Percentiles rank a stretch among this genome's conserved stretches.
Conservation (phyloP, 208 protist genomes). For the Crithidia sp. region DNA sequence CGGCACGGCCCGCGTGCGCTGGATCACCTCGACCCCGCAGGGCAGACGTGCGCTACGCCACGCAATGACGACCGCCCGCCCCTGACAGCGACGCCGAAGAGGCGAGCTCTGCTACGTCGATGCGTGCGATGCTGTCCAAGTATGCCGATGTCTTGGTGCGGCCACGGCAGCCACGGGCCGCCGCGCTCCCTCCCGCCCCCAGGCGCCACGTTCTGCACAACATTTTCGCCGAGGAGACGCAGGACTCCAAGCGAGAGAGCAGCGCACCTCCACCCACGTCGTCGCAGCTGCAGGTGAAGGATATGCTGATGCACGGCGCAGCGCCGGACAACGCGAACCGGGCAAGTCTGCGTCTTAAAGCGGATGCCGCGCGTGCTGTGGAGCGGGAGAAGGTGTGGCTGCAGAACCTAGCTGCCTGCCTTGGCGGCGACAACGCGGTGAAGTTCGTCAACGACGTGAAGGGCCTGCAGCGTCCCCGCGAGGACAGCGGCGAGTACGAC, state of each 20-base stretch:
- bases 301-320: not conserved
- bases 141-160: constrained; percentile 23
- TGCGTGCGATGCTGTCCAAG: constrained; percentile 28
- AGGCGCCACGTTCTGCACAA: not conserved
- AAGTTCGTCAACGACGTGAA: constrained; percentile 33
- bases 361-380: constrained; percentile 14
- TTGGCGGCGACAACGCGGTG: constrained; percentile 25
- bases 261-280: no score
- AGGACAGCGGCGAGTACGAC: constrained; percentile 13
- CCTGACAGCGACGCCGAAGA: not conserved
- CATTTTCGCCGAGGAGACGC: constrained; percentile 1
- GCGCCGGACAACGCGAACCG: constrained; percentile 8
- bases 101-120: not conserved
- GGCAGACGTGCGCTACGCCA: constrained; percentile 29
- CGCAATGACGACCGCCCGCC: not conserved
- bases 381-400: constrained; percentile 26
- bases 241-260: no score
- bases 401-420: constrained; percentile 12
- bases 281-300: not conserved
- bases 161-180: constrained; percentile 9
- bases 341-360: constrained; percentile 19
- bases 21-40: constrained; percentile 36
- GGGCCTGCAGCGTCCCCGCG: constrained; percentile 21
- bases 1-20: constrained; percentile 12
- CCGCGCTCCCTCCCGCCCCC: constrained; percentile 7